These are phyloP conservation scores for Sugiyamaella paludigena DNA, from an alignment of 1,139 yeast species.

Conservation along the genomic window DNA sequence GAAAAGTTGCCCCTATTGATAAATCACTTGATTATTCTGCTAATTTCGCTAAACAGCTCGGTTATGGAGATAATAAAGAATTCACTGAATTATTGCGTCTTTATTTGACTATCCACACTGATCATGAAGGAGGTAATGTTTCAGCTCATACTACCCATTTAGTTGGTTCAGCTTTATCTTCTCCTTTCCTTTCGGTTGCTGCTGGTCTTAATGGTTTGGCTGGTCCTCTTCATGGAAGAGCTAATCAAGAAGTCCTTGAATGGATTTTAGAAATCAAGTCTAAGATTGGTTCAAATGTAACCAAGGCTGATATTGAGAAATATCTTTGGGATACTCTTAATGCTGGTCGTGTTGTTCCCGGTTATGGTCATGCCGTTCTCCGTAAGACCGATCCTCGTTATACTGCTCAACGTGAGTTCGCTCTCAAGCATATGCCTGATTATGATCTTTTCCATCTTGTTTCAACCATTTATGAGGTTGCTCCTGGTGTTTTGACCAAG, in stretches of 20 bases:
- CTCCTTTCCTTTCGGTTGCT: constrained; percentile 89
- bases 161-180: constrained; percentile 94
- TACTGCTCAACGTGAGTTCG: constrained; percentile 97
- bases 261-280: constrained; percentile 86
- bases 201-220: constrained; percentile 98
- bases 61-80: constrained; percentile 75
- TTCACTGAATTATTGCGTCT: constrained; percentile 91
- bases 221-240: constrained; percentile 98
- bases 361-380: constrained; percentile 96
- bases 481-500: constrained; percentile 53
- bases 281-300: constrained; percentile 70
- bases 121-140: constrained; percentile 99
- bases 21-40: constrained; percentile 85
- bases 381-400: constrained; percentile 98
- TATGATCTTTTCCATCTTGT: constrained; percentile 92
- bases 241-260: constrained; percentile 97
- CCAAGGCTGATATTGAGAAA: constrained; percentile 80
- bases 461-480: constrained; percentile 55
- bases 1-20: constrained; percentile 73
- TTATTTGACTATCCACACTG: constrained; percentile 94
- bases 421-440: constrained; percentile 96
- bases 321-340: constrained; percentile 92
- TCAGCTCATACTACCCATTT: constrained; percentile 98
- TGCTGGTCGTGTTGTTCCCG: constrained; percentile 96
- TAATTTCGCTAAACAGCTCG: constrained; percentile 83